Base-by-base conservation (phyloP, 805 yeast genomes). In the Candida broadrunensis region DNA sequence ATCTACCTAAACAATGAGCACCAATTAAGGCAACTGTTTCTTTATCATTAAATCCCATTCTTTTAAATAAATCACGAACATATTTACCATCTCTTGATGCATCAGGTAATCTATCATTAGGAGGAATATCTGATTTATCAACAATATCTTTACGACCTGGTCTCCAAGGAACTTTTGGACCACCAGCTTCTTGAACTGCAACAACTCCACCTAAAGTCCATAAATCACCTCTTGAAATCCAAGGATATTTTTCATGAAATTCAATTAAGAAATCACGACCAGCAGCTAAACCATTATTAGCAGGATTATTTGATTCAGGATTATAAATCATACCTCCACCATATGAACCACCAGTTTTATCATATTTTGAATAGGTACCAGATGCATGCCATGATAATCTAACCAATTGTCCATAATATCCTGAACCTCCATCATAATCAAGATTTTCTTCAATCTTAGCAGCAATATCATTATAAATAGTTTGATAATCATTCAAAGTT, bases 151-250 rank as follows among this genome's bases (percentile, higher is more conserved):
- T 67, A 61, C 96, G 72, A 32, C 96, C 97, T 6, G 93, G 83
- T 62, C 80, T 81, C 96, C 96, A 88, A 15, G 76, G 72, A 42
- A 87, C 69, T 50, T 78, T 73, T 27, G 95, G 95, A 5, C 95
- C 95, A 19, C 85, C 85, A 65, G 84, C 66, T 55, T 77, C 86
- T 64, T 88, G 91, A 39, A 88, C 65, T 1, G 91, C 93, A 34
- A 74, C 79, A 30, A 83, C 88, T 38, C 95, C 95, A 26, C 81
- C 89, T 36, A 85, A 67, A 6, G 93, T 84, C 70, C 83, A 86
- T 51, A 87, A 68, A 61, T 87, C 96, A 43, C 95, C 91, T 58
- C 81, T 77, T 4, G 85, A 72, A 19, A 87, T 66, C 89, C 91
- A 83, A 3, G 83, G 80, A 55, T 73, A 81, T 52, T 75, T 57